Base-by-base conservation (phyloP, 192 early-diverging fungal genomes). In the Lunasporangiospora selenospora region DNA sequence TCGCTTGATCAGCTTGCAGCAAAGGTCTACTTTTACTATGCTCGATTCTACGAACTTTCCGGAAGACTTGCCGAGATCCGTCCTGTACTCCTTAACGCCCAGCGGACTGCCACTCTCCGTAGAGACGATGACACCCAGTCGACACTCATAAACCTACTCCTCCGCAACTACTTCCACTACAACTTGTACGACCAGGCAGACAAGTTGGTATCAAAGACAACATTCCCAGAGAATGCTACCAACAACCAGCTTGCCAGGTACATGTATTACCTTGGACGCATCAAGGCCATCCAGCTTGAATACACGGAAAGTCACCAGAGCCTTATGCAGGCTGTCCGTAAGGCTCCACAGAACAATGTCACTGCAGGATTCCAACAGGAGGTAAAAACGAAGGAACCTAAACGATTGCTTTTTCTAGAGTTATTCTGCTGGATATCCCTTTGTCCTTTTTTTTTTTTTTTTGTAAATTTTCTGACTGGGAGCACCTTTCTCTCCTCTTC, bases 131-230 rank as follows among this genome's bases (percentile, higher is more conserved):
- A 99, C 52, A 89, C 88, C 21, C 93, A 93, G 75, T 88, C 85
- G 60, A 58, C 65, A 32, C 61, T 99, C 38, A 76, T 99, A 48
- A 99, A 98, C 60, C 75, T 97, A 18, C 67, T 98, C 16, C 80
- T 99, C 43, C 87, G 93, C 78, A 96, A 93, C 78, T 96, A 96
- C 70, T 87, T 99, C 54, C 84, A 93, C 64, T 89, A 91, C 82
- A 98, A 97, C 66, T 85, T 96, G n/a, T 95, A 92, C 57, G 98
- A 98, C 38, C 96, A 98, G 75, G 98, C 98, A 13, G 96, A 98
- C 77, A 93, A 98, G 67, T 88, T 99, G 31, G 91, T 96, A 0
- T 90, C 93, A 16, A 99, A 98, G 82, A 84, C 90, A 19, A 85
- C 78, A 12, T 98, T 98, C 80, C 96, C 98, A 0, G 89, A 93